Evolutionary conservation across 495 filamentous ascomycete genomes (phyloP).

Genomic region (Penicillium silybi): DNA sequence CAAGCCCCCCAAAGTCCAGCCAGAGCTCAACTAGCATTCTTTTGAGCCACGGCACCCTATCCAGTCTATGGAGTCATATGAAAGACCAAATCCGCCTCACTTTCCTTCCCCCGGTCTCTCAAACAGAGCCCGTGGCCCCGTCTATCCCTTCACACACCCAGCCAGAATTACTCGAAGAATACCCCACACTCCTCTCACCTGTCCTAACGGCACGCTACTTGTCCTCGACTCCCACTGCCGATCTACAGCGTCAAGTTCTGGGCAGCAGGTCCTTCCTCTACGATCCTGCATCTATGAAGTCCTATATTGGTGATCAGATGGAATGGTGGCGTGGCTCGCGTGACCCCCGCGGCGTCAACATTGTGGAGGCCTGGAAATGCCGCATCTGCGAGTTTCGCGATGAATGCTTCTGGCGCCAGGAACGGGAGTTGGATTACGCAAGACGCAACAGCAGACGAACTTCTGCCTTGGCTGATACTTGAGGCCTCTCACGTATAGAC

Average conservation of each 20-base stretch:
- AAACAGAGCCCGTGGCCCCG: conserved; percentile 22
- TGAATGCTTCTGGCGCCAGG: conserved; percentile 58
- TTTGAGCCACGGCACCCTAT: conserved; percentile 55
- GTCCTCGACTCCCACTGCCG: conserved; percentile 29
- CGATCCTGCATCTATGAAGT: conserved; percentile 55
- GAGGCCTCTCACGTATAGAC: neutral
- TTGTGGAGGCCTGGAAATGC: conserved; percentile 93
- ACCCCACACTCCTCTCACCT: conserved; percentile 42
- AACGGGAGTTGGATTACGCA: conserved; percentile 46
- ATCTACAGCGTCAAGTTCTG: conserved; percentile 46
- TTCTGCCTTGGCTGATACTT: conserved; percentile 12
- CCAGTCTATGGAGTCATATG: conserved; percentile 63
- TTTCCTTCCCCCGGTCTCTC: conserved; percentile 42
- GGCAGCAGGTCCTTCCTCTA: conserved; percentile 68
- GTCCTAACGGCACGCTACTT: conserved; percentile 45
- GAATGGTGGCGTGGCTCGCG: conserved; percentile 85
- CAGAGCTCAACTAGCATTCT: conserved; percentile 54
- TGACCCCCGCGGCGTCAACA: conserved; percentile 70
- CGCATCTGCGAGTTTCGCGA: conserved; percentile 59
- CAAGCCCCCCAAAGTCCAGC: conserved; percentile 20
- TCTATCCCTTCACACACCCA: conserved; percentile 51
- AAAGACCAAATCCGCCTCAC: conserved; percentile 59
- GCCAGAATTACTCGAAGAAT: conserved; percentile 54
- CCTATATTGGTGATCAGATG: conserved; percentile 67
- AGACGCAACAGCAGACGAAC: conserved; percentile 24